Percentiles rank a stretch among this genome's conserved stretches.
Conservation (phyloP, 2,329 filamentous ascomycete genomes). For the Xylaria arbuscula region DNA sequence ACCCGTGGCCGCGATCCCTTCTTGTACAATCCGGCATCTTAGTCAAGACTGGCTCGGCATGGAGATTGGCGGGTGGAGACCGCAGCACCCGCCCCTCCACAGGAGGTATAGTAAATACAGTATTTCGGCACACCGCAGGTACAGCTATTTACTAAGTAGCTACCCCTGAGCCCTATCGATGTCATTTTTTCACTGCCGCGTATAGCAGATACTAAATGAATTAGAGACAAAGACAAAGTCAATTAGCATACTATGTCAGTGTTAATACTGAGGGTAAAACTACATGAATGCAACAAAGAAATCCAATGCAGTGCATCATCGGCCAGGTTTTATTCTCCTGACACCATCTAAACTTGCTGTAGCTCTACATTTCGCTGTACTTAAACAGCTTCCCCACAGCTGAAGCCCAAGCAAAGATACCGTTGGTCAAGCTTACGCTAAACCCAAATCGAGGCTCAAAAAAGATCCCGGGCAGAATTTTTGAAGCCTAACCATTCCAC, state of each 20-base stretch:
- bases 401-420: no score
- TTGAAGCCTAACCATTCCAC: not conserved
- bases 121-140: not conserved
- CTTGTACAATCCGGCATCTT: conserved; percentile 8
- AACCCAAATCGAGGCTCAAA: conserved; percentile 13
- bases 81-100: conserved; percentile 9
- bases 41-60: conserved; percentile 11
- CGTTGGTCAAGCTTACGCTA: conserved; percentile 14
- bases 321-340: not conserved
- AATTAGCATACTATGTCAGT: no score
- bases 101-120: not conserved
- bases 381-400: not conserved
- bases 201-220: no score
- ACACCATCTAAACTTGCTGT: not conserved
- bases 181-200: no score
- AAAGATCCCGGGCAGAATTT: conserved; percentile 38
- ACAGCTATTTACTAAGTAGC: not conserved
- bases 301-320: no score
- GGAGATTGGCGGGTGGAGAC: conserved; percentile 12
- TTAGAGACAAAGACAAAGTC: no score
- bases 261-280: no score
- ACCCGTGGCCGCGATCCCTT: not conserved
- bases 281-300: no score
- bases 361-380: not conserved
- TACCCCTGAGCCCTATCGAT: not conserved